These are phyloP conservation scores for Chaetoceros muelleri DNA, from an alignment of 108 stramenopile species.

Conservation along the genomic window DNA sequence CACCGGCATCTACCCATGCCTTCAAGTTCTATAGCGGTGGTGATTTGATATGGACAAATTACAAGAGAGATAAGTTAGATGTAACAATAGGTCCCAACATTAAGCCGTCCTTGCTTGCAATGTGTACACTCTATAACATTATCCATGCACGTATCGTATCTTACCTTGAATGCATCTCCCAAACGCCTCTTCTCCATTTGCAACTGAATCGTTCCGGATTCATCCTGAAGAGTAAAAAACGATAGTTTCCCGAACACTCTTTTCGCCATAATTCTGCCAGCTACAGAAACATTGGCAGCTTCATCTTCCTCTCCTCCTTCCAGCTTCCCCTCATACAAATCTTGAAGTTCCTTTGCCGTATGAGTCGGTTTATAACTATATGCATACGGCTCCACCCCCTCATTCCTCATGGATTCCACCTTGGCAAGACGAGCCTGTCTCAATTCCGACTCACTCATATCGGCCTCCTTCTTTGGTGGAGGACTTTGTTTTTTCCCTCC, in stretches of 20 bases:
- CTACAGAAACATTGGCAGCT: conserved; percentile 61
- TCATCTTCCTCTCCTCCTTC: conserved; percentile 70
- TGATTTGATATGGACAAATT: not conserved
- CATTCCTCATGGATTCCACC: conserved; percentile 65
- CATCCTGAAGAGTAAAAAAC: conserved; percentile 90
- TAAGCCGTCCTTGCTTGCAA: not conserved
- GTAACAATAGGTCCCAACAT: not conserved
- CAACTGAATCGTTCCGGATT: conserved; percentile 84
- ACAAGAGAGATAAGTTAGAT: not conserved
- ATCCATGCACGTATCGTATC: too few relatives aligned
- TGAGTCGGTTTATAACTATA: conserved; percentile 58
- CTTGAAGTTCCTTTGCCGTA: conserved; percentile 41
- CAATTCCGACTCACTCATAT: conserved; percentile 55
- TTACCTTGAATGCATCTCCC: conserved; percentile 62
- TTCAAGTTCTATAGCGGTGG: conserved; percentile 46
- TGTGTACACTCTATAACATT: not conserved
- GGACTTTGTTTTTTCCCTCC: conserved; percentile 5
- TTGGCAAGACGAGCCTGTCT: conserved; percentile 69
- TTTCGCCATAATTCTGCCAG: conserved; percentile 90
- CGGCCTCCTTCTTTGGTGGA: conserved; percentile 13
- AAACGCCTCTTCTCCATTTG: conserved; percentile 90
- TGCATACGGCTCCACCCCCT: conserved; percentile 72
- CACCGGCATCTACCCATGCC: conserved; percentile 91
- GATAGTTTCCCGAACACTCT: conserved; percentile 95
- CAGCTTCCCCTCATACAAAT: conserved; percentile 53